Percentiles rank a stretch among this genome's conserved stretches.
Evolutionary conservation across 306 rosid genomes (phyloP).

Genomic region (Fagus sylvatica): DNA sequence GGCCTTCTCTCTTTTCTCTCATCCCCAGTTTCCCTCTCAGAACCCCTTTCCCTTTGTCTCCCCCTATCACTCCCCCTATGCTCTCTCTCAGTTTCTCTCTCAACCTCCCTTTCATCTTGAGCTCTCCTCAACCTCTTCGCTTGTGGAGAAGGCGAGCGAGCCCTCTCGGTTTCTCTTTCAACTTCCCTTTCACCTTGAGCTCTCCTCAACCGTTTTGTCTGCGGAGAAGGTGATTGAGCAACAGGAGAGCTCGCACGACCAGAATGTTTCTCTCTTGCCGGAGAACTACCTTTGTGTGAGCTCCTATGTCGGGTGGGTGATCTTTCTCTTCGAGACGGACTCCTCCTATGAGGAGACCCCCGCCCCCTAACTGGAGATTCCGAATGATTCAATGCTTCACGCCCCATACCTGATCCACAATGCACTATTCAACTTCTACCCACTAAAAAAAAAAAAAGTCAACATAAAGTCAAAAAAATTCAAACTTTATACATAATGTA

Average conservation of each 20-base stretch:
- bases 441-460: neutral
- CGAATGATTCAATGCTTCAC: slow-evolving; percentile 7
- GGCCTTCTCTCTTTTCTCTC: slow-evolving; percentile 38
- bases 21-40: slow-evolving; percentile 27
- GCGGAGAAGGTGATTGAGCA: slow-evolving; percentile 56
- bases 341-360: slow-evolving; percentile 25
- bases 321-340: slow-evolving; percentile 41
- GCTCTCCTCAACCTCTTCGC: slow-evolving; percentile 45
- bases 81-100: slow-evolving; percentile 34
- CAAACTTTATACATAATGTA: too few relatives aligned
- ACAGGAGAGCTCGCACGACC: slow-evolving; percentile 31
- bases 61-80: slow-evolving; percentile 26
- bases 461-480: too few relatives aligned
- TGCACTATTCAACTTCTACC: neutral
- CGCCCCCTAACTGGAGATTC: slow-evolving; percentile 24
- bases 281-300: slow-evolving; percentile 33
- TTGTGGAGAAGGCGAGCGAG: slow-evolving; percentile 35
- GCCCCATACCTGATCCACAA: slow-evolving; percentile 28
- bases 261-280: slow-evolving; percentile 34
- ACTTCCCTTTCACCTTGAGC: neutral
- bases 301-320: slow-evolving; percentile 44
- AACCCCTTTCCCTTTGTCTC: slow-evolving; percentile 24
- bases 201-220: slow-evolving; percentile 43
- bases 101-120: slow-evolving; percentile 37
- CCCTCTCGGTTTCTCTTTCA: slow-evolving; percentile 1